Percentiles rank a stretch among this genome's conserved stretches.
Evolutionary conservation across 257 asterid genomes (phyloP).

Genomic region (Solanum sejunctum): DNA sequence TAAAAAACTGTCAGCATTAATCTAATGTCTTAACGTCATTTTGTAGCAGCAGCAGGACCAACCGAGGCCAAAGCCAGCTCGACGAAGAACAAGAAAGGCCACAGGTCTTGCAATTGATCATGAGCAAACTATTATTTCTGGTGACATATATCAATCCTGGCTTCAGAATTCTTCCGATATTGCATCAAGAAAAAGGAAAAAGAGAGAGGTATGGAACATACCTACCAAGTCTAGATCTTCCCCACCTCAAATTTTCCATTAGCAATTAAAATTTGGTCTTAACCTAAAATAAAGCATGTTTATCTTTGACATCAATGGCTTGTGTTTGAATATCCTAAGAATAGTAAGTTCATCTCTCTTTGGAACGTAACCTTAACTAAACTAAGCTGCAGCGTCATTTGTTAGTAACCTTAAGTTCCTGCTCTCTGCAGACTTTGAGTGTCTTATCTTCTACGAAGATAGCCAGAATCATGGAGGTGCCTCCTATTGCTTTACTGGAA

Average conservation of each 20-base stretch:
- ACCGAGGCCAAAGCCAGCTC: slow-evolving; percentile 22
- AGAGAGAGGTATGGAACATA: slow-evolving; percentile 30
- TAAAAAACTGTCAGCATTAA: not conserved
- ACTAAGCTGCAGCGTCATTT: slow-evolving; percentile 1
- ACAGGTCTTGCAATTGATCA: slow-evolving; percentile 39
- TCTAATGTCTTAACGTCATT: slow-evolving; percentile 1
- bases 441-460: slow-evolving; percentile 39
- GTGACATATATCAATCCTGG: slow-evolving; percentile 76
- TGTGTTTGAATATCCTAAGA: not conserved
- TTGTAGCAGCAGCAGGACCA: slow-evolving; percentile 24
- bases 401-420: not conserved
- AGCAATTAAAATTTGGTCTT: not conserved
- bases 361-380: slow-evolving; percentile 5
- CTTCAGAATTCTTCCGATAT: slow-evolving; percentile 53
- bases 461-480: slow-evolving; percentile 51
- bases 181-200: slow-evolving; percentile 40
- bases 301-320: not conserved
- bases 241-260: not conserved
- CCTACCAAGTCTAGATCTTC: not conserved
- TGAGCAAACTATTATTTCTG: slow-evolving; percentile 62
- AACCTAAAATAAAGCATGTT: not conserved
- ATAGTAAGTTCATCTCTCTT: not conserved
- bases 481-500: slow-evolving; percentile 53
- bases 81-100: slow-evolving; percentile 35
- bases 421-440: slow-evolving; percentile 29